phyloP scores from a whole-genome alignment of 345 rosid species.

The Salix koriyanagi region DNA sequence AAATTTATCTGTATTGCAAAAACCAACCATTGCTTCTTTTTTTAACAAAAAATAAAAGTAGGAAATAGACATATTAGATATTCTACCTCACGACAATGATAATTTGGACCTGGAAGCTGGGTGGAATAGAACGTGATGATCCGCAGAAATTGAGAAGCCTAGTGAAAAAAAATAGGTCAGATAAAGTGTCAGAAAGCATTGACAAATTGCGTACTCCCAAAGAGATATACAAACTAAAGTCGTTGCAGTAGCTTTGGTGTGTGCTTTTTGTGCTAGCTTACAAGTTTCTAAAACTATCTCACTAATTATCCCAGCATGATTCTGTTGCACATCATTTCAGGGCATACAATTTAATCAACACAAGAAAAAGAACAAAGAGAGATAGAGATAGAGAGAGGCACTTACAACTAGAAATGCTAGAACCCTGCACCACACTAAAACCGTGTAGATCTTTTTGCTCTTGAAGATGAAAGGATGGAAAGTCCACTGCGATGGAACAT shows the following conservation, averaged over 20 bases:
- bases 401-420: conserved; percentile 93
- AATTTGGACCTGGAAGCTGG: conserved; percentile 97
- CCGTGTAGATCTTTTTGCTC: conserved; percentile 95
- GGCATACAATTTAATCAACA: background rate
- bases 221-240: background rate
- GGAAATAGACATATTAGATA: background rate
- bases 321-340: background rate
- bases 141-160: conserved; percentile 89
- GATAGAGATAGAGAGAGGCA: conserved; percentile 7
- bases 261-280: background rate
- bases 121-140: conserved; percentile 88
- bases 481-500: conserved; percentile 76
- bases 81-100: conserved; percentile 91
- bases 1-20: background rate
- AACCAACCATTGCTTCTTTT: background rate
- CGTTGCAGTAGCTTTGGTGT: background rate
- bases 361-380: background rate
- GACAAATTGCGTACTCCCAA: background rate
- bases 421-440: conserved; percentile 96
- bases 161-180: conserved; percentile 12
- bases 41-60: background rate
- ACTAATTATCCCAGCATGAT: background rate
- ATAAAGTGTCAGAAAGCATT: conserved; percentile 12
- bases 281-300: background rate
- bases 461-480: conserved; percentile 94